Conservation (phyloP, 2,329 filamentous ascomycete species). For the Paecilomyces fulvus region DNA sequence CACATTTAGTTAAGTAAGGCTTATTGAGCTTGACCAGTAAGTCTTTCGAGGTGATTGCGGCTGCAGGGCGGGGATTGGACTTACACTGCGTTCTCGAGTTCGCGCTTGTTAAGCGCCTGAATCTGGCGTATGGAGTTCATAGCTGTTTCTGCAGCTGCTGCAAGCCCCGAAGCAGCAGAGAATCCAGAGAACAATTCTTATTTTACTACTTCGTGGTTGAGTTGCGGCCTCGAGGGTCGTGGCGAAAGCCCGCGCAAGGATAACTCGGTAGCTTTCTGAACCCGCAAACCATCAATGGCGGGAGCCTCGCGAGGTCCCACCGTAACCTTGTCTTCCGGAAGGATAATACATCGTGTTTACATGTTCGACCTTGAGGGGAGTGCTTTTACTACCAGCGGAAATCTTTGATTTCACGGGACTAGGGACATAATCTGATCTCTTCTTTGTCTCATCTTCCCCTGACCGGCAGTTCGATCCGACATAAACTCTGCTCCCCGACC, state of each 20-base stretch:
- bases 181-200: background rate
- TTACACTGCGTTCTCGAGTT: slow-evolving; percentile 80
- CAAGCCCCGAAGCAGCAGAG: background rate
- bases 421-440: background rate
- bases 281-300: background rate
- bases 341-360: background rate
- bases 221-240: slow-evolving; percentile 2
- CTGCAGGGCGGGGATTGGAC: slow-evolving; percentile 26
- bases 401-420: background rate
- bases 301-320: background rate
- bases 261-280: background rate
- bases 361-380: background rate
- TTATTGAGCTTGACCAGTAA: background rate
- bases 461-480: background rate
- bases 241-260: slow-evolving; percentile 3
- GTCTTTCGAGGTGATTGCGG: slow-evolving; percentile 2
- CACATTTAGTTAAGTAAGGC: slow-evolving; percentile 6
- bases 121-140: slow-evolving; percentile 97
- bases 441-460: background rate
- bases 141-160: slow-evolving; percentile 14
- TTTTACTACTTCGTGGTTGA: background rate
- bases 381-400: background rate
- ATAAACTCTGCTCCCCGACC: background rate
- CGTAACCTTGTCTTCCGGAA: background rate
- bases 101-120: slow-evolving; percentile 84